phyloP scores from a whole-genome alignment of 768 basidiomycete species.

The Russula sp. region DNA sequence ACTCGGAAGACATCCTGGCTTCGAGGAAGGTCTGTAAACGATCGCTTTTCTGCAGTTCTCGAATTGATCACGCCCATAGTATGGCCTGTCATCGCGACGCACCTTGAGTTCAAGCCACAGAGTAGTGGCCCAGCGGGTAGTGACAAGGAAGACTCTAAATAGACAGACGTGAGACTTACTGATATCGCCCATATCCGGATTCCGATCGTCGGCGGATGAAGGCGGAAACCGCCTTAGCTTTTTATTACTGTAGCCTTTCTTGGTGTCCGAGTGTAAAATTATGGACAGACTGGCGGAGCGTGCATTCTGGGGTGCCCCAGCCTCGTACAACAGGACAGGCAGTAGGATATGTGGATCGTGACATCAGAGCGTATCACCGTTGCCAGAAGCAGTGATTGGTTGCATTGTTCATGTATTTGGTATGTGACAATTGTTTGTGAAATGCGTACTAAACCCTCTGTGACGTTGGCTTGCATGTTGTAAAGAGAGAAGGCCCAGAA shows the following conservation, averaged over 20 bases:
- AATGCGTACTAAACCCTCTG: no score
- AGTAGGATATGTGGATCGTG: no score
- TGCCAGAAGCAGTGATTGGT: background rate
- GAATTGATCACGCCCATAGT: slow-evolving; percentile 32
- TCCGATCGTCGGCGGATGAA: background rate
- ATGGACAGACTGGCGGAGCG: no score
- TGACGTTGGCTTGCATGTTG: no score
- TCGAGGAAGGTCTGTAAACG: slow-evolving; percentile 63
- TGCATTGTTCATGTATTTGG: background rate
- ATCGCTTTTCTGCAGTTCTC: background rate
- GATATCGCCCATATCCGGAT: background rate
- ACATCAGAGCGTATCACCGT: background rate
- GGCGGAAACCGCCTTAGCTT: background rate
- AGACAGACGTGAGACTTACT: slow-evolving; percentile 1
- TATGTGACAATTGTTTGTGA: no score
- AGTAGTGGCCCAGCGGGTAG: slow-evolving; percentile 3
- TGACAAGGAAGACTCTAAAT: slow-evolving; percentile 19
- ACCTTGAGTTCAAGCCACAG: slow-evolving; percentile 53
- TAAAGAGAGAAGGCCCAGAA: no score
- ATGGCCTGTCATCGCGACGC: slow-evolving; percentile 61
- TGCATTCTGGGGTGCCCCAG: no score
- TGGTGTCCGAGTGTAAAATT: no score
- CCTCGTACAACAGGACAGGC: no score
- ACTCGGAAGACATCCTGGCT: slow-evolving; percentile 76
- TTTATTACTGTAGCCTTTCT: background rate